Evolutionary conservation across 2,329 filamentous ascomycete genomes (phyloP).

Genomic region (Aspergillus novofumigatus): DNA sequence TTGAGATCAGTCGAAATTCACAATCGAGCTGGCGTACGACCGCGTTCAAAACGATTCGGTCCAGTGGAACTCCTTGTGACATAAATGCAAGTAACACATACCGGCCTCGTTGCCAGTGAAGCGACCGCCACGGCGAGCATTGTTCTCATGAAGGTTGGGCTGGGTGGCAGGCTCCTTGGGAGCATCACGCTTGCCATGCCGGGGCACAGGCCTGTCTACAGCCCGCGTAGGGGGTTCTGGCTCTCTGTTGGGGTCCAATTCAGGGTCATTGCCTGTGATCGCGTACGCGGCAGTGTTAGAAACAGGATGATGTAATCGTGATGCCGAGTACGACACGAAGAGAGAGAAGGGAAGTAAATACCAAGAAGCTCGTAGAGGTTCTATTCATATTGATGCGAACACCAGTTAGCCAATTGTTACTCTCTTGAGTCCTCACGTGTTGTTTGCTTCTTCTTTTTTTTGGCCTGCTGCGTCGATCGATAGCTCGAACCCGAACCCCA

Average conservation of each 20-base stretch:
- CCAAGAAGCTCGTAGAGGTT: constrained; percentile 98
- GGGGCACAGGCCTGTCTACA: constrained; percentile 75
- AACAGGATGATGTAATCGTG: constrained; percentile 20
- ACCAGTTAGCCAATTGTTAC: constrained; percentile 32
- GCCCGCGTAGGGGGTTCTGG: constrained; percentile 79
- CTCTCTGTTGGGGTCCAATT: constrained; percentile 68
- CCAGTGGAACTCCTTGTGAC: neutral
- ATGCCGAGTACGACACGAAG: constrained; percentile 11
- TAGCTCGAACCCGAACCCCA: neutral
- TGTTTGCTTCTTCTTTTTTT: neutral
- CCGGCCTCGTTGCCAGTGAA: constrained; percentile 79
- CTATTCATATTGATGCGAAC: constrained; percentile 46
- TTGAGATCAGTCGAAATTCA: constrained; percentile 12
- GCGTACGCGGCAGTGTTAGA: constrained; percentile 27
- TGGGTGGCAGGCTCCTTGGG: constrained; percentile 63
- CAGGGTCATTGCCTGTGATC: constrained; percentile 61
- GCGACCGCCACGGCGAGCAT: constrained; percentile 47
- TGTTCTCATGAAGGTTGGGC: constrained; percentile 29
- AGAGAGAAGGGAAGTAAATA: constrained; percentile 48
- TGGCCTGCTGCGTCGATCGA: neutral
- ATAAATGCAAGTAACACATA: constrained; percentile 48
- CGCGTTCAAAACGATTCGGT: too few species aligned
- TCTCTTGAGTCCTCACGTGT: neutral
- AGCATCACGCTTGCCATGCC: constrained; percentile 82
- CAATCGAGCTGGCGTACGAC: neutral